Percentiles rank a stretch among this genome's conserved stretches.
These are phyloP conservation scores for Rostrohypoxylon terebratum DNA, from an alignment of 495 filamentous ascomycete species.

Conservation along the genomic window DNA sequence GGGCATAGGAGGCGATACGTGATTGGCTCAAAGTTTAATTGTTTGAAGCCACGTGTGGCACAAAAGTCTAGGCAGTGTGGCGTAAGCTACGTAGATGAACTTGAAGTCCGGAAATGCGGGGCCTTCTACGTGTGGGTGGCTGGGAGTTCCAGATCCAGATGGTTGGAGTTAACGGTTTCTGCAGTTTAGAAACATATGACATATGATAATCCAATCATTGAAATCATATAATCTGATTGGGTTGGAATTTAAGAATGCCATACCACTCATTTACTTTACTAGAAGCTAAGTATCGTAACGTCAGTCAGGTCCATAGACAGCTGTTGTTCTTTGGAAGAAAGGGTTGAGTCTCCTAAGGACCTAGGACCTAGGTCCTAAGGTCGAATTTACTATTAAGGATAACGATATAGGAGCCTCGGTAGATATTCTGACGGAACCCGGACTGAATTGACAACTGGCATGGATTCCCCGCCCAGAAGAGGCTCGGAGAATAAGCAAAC, in stretches of 20 bases:
- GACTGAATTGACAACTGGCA: constrained; percentile 5
- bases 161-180: background rate
- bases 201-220: constrained; percentile 1
- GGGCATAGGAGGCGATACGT: background rate
- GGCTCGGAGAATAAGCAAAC: constrained; percentile 34
- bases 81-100: constrained; percentile 1
- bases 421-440: background rate
- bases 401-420: background rate
- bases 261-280: too few relatives aligned
- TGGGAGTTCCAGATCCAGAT: constrained; percentile 13
- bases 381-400: background rate
- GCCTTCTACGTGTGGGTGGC: constrained; percentile 10
- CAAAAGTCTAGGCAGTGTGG: constrained; percentile 3
- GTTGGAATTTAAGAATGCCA: background rate
- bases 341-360: background rate
- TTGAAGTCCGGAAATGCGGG: constrained; percentile 31
- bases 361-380: too few relatives aligned
- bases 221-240: background rate
- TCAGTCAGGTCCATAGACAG: too few relatives aligned
- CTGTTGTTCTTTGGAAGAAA: background rate
- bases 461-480: constrained; percentile 37
- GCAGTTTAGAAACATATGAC: background rate
- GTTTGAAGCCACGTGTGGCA: constrained; percentile 1
- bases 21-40: background rate
- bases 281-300: too few relatives aligned